Base-by-base conservation (phyloP, 345 rosid species). In the Eucalyptus virginea region DNA sequence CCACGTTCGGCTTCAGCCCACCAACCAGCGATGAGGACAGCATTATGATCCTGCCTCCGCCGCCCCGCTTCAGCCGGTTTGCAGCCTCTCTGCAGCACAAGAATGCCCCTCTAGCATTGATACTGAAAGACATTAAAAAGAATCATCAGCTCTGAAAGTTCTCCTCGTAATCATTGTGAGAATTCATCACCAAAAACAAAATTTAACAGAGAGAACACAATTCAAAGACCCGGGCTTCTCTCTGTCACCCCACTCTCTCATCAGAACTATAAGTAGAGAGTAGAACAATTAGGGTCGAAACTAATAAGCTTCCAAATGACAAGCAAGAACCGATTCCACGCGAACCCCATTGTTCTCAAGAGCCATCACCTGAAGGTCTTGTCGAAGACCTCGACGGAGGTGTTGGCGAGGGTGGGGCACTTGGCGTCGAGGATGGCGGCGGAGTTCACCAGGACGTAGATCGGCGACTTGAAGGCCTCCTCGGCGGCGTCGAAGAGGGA, bases 401-500 rank as follows among this genome's bases (percentile, higher is more conserved):
- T 89, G 81, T 91, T 52, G 45, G 93, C 93, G 11, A 93, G 30
- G 89, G 93, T 81, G 62, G 92, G 93, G 40, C 86, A 90, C 48
- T 89, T 91, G 37, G 90, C 5, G 83, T 92, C 89, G 83, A 87
- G 7, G 40, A 92, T 88, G 15, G 91, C 95, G n/a, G 95, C 94
- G 45, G 86, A 92, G 87, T 92, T 92, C 28, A 93, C 94, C 50
- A 93, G 87, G 89, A 92, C 67, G 89, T 91, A 88, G 60, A 93
- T 90, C 48, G 80, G 91, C 45, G 93, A 89, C 28, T 89, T 90
- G 72, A 90, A 93, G 30, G 86, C 86, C 80, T 86, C 62, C 90
- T 92, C 95, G 11, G 95, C 92, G 89, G 91, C 89, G 72, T 90
- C 94, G 51, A 93, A 93, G 30, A 92, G 88, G n/a, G 81, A 87